Conservation (phyloP, 306 rosid species). For the Sicyos edulis region DNA sequence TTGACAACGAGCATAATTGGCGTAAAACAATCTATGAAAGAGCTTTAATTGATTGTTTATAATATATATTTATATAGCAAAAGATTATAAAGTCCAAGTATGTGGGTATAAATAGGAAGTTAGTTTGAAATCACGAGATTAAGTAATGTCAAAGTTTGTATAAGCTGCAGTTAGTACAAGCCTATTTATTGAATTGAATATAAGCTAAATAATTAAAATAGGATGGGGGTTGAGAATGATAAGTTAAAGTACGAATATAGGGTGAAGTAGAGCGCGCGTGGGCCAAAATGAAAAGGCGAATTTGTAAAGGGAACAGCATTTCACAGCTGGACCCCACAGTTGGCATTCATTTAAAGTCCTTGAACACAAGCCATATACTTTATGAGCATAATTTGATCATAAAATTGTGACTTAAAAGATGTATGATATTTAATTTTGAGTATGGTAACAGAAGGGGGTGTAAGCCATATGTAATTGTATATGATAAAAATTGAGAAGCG, state of each 20-base stretch:
- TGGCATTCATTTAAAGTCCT: neutral
- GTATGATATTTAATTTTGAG: neutral
- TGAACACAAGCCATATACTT: neutral
- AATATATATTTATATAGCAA: too few relatives aligned
- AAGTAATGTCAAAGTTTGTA: too few relatives aligned
- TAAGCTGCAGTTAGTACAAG: too few relatives aligned
- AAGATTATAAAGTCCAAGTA: too few relatives aligned
- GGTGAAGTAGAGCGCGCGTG: neutral
- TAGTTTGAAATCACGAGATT: too few relatives aligned
- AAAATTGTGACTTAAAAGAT: neutral
- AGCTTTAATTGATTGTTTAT: neutral
- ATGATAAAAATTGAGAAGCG: neutral
- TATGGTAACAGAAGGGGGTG: too few relatives aligned
- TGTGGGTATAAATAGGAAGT: too few relatives aligned
- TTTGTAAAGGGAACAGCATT: neutral
- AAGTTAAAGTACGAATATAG: too few relatives aligned
- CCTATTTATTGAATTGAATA: too few relatives aligned
- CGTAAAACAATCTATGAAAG: neutral
- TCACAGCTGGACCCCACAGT: constrained; percentile 12
- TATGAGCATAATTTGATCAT: neutral
- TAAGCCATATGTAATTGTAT: neutral
- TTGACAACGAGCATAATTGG: neutral
- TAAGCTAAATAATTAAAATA: too few relatives aligned
- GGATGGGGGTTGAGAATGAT: too few relatives aligned
- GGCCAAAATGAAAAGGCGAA: neutral